Conservation (phyloP, 768 basidiomycete genomes). For the Naganishia randhawae region DNA sequence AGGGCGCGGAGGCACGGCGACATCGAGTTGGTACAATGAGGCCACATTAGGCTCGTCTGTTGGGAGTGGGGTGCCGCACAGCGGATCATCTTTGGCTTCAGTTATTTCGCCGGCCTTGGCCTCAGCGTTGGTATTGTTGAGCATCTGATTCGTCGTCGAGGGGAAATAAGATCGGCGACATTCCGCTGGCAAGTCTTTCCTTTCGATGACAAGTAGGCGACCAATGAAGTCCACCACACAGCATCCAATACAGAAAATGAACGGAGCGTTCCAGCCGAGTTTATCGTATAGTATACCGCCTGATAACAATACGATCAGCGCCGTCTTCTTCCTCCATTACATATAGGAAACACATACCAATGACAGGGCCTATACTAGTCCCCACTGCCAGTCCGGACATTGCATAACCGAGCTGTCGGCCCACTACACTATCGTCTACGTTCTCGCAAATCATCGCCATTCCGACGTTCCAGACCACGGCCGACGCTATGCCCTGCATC, state of each 20-base stretch:
- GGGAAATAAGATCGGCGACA: neutral
- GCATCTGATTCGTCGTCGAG: neutral
- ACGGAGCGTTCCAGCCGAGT: constrained; percentile 45
- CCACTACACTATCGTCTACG: constrained; percentile 37
- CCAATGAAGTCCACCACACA: constrained; percentile 37
- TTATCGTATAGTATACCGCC: constrained; percentile 39
- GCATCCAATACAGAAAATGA: constrained; percentile 42
- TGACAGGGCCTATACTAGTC: constrained; percentile 36
- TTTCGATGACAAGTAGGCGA: constrained; percentile 42
- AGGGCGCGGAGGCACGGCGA: neutral
- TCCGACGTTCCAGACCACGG: constrained; percentile 34
- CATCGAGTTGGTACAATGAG: neutral
- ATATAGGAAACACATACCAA: constrained; percentile 21
- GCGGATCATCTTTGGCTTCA: neutral
- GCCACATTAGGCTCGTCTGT: neutral
- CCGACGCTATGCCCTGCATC: constrained; percentile 36
- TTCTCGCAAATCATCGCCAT: constrained; percentile 37
- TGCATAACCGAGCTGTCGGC: constrained; percentile 44
- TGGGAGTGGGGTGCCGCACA: neutral
- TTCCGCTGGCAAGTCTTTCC: constrained; percentile 29
- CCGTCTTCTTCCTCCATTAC: neutral
- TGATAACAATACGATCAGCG: neutral
- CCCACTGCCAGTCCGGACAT: constrained; percentile 42
- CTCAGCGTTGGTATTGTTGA: neutral
- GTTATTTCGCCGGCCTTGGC: neutral